Conservation (phyloP, 2,329 filamentous ascomycete species). For the Helotiales sp. region DNA sequence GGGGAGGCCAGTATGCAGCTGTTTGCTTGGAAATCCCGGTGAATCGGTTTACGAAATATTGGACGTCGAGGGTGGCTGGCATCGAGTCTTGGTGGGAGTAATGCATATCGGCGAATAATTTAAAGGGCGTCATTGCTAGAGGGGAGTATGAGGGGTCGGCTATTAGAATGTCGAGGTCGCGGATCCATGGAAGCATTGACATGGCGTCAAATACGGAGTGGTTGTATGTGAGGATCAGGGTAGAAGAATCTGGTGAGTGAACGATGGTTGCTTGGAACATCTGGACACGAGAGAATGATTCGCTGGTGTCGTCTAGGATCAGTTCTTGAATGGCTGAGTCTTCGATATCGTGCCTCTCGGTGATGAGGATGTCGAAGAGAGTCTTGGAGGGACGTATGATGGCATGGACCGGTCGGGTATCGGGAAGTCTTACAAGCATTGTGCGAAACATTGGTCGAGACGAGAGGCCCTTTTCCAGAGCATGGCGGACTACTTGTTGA, state of each 20-base stretch:
- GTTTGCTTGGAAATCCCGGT: not conserved
- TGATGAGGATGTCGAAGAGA: not conserved
- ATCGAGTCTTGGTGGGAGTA: not conserved
- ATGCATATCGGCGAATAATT: not conserved
- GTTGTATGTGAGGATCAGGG: conserved; percentile 2
- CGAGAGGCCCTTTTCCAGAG: not conserved
- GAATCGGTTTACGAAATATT: not conserved
- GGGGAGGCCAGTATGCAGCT: conserved; percentile 2
- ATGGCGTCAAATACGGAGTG: conserved; percentile 6
- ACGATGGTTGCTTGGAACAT: conserved; percentile 3
- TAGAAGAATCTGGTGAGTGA: not conserved
- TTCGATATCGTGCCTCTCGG: not conserved
- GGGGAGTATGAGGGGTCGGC: not conserved
- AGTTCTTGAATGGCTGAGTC: not conserved
- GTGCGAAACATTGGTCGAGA: conserved; percentile 1
- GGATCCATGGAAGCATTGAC: conserved; percentile 1
- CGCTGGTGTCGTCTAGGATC: not conserved
- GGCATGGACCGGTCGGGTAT: not conserved
- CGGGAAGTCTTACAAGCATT: not conserved
- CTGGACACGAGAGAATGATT: conserved; percentile 1
- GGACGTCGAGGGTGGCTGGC: not conserved
- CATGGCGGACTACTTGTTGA: not conserved
- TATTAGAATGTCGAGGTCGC: conserved; percentile 2
- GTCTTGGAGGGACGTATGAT: not conserved
- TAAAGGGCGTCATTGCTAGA: not conserved